Evolutionary conservation across 2,329 filamentous ascomycete species (phyloP).

Genomic region (Parastagonospora avenae): DNA sequence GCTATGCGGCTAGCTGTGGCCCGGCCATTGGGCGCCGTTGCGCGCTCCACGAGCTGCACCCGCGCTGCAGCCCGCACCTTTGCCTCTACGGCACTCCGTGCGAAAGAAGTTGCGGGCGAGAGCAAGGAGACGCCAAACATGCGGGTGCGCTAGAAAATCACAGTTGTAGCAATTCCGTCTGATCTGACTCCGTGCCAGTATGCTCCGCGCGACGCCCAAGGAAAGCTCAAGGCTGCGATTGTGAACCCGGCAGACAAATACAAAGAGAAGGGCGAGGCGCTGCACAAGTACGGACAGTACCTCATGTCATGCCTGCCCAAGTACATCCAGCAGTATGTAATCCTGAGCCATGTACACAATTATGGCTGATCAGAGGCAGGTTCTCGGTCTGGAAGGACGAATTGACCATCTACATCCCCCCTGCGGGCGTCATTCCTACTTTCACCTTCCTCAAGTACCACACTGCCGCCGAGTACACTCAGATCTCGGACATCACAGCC

Average conservation of each 20-base stretch:
- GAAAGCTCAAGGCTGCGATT: constrained; percentile 73
- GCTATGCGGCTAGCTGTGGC: constrained; percentile 48
- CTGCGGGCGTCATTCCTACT: constrained; percentile 85
- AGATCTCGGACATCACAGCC: constrained; percentile 88
- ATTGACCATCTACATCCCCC: constrained; percentile 90
- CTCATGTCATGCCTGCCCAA: constrained; percentile 96
- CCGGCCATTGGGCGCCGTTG: constrained; percentile 46
- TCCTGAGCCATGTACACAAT: neutral
- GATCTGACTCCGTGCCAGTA: constrained; percentile 41
- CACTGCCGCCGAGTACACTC: constrained; percentile 95
- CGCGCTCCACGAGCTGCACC: constrained; percentile 43
- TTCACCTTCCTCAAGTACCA: constrained; percentile 97
- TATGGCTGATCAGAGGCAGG: constrained; percentile 28
- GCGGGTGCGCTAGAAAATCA: constrained; percentile 41
- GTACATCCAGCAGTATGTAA: constrained; percentile 82
- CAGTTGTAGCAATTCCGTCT: neutral
- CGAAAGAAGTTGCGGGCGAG: constrained; percentile 52
- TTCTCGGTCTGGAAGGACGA: constrained; percentile 99
- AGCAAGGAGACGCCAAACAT: constrained; percentile 53
- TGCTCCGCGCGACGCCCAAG: constrained; percentile 49
- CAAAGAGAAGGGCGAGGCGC: constrained; percentile 79
- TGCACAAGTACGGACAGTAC: constrained; percentile 96
- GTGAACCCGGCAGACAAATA: constrained; percentile 95
- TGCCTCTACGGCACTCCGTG: constrained; percentile 48
- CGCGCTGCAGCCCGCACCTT: constrained; percentile 48